Evolutionary conservation across 108 stramenopile species (phyloP).

Genomic region (Cyclotella atomus): DNA sequence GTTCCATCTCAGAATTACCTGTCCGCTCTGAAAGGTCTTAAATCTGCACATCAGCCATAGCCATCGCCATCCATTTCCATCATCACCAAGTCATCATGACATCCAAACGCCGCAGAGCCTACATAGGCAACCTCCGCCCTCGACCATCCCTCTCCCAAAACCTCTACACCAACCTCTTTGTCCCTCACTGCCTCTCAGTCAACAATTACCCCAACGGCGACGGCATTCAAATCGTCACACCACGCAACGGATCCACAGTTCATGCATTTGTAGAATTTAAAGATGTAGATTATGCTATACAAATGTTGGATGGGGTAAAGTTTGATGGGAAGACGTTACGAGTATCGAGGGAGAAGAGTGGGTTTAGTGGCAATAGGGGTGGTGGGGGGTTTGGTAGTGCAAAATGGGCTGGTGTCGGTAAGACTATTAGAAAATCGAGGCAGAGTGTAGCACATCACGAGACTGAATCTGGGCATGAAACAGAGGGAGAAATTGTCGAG

Average conservation of each 20-base stretch:
- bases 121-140: slow-evolving; percentile 52
- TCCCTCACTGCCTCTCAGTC: slow-evolving; percentile 24
- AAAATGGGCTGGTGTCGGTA: slow-evolving; percentile 34
- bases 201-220: slow-evolving; percentile 17
- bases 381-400: slow-evolving; percentile 42
- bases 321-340: slow-evolving; percentile 44
- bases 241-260: neutral
- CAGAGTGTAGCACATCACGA: neutral
- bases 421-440: neutral
- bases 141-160: slow-evolving; percentile 31
- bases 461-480: neutral
- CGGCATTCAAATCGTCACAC: slow-evolving; percentile 10
- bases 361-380: neutral
- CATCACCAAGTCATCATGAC: slow-evolving; percentile 9
- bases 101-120: slow-evolving; percentile 29
- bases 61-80: too few relatives aligned
- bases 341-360: slow-evolving; percentile 35
- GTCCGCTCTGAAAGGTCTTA: too few relatives aligned
- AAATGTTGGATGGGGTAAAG: slow-evolving; percentile 33
- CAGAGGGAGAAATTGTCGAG: slow-evolving; percentile 11
- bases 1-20: too few relatives aligned
- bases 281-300: slow-evolving; percentile 51
- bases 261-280: slow-evolving; percentile 41
- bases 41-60: too few relatives aligned
- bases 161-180: slow-evolving; percentile 25